Conservation (phyloP, 2,329 filamentous ascomycete species). For the Ophiocordyceps camponoti-floridani region DNA sequence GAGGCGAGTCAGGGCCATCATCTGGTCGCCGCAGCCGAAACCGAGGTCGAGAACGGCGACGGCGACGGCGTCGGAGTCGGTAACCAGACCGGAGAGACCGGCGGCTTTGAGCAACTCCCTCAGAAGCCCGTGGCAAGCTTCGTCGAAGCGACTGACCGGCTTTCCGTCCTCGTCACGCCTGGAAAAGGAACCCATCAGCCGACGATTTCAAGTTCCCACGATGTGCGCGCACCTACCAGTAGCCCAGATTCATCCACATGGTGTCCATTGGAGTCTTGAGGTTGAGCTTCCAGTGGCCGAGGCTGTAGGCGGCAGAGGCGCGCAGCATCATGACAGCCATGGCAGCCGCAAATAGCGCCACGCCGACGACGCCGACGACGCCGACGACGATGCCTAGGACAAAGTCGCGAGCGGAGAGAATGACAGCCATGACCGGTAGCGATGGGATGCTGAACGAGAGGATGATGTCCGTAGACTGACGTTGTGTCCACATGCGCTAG, state of each 20-base stretch:
- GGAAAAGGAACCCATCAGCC: background rate
- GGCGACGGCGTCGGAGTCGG: background rate
- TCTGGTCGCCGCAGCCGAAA: slow-evolving; percentile 42
- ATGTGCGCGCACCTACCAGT: slow-evolving; percentile 21
- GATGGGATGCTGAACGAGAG: no score
- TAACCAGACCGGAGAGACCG: slow-evolving; percentile 13
- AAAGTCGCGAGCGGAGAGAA: slow-evolving; percentile 8
- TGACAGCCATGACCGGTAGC: background rate
- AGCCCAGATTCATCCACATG: slow-evolving; percentile 51
- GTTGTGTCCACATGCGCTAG: no score
- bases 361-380: slow-evolving; percentile 5
- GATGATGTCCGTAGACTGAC: no score
- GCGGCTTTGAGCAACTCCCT: slow-evolving; percentile 25
- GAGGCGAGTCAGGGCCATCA: slow-evolving; percentile 21
- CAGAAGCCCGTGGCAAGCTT: slow-evolving; percentile 31
- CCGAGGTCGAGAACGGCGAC: slow-evolving; percentile 32
- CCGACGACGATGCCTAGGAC: slow-evolving; percentile 12
- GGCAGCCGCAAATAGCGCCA: slow-evolving; percentile 5
- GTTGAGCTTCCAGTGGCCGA: slow-evolving; percentile 39
- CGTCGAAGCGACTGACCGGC: slow-evolving; percentile 18
- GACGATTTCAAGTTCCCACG: no score
- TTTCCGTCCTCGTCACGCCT: slow-evolving; percentile 14
- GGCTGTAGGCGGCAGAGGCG: slow-evolving; percentile 21
- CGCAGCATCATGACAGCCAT: slow-evolving; percentile 7
- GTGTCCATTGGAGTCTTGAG: slow-evolving; percentile 22